Evolutionary conservation across 306 rosid species (phyloP).

Genomic region (Benincasa hispida): DNA sequence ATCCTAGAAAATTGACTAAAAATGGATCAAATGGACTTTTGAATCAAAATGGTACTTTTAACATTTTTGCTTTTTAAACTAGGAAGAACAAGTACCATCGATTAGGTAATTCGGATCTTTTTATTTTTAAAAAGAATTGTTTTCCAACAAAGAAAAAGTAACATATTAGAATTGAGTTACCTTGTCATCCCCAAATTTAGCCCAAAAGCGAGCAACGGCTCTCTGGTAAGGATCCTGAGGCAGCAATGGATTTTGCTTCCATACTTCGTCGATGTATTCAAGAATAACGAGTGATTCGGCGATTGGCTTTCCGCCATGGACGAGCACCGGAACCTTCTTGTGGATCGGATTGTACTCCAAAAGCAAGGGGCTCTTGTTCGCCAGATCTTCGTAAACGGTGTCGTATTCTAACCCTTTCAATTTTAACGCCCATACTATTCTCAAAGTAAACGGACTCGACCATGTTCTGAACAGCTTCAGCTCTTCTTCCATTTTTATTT

Average conservation of each 20-base stretch:
- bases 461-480: constrained; percentile 18
- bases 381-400: constrained; percentile 21
- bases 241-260: constrained; percentile 23
- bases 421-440: constrained; percentile 29
- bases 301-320: constrained; percentile 21
- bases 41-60: too few relatives aligned
- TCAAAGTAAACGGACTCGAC: constrained; percentile 17
- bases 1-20: too few relatives aligned
- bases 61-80: too few relatives aligned
- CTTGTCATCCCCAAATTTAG: constrained; percentile 8
- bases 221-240: constrained; percentile 11
- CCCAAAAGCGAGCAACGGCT: constrained; percentile 27
- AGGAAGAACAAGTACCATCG: too few relatives aligned
- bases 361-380: constrained; percentile 25
- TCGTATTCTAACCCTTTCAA: constrained; percentile 20
- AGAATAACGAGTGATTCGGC: constrained; percentile 19
- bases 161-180: neutral
- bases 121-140: too few relatives aligned
- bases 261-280: constrained; percentile 22
- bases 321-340: constrained; percentile 19
- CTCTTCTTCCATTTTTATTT: constrained; percentile 8
- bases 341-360: constrained; percentile 18
- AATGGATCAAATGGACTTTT: too few relatives aligned
- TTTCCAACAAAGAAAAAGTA: too few relatives aligned
- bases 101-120: too few relatives aligned